Evolutionary conservation across 805 yeast genomes (phyloP), one percentile per base, ranked within the genome.

Genomic region (Saccharomycopsis fermentans): DNA sequence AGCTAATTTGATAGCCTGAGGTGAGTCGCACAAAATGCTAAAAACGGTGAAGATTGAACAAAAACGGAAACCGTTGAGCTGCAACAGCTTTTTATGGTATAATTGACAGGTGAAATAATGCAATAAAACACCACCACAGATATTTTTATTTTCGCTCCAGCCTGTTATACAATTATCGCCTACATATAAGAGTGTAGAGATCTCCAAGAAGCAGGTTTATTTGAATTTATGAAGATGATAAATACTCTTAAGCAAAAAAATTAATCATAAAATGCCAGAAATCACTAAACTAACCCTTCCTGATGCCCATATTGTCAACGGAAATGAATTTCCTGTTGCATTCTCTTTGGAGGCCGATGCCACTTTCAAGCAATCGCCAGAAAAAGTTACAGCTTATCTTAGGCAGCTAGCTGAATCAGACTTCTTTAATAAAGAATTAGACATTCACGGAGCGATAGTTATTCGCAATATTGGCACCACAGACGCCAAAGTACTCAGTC

Each of bases 361-460:
- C 6, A 14, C n/a, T 17, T 26, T 37, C 50, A 27, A 17, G 37
- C 16, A 32, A 19, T 12, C 27, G 14, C 40, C 37, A 16, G 55
- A 53, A 12, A 43, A 56, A 43, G 54, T 59, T 9, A 56, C 55
- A 24, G 48, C 36, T 0, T 63, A 62, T 40, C 56, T 69, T 19
- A 51, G 39, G 16, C 52, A 59, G 9, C 51, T 61, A 11, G 67
- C 70, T 3, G 17, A 54, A 21, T 36, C 54, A 8, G 71, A 70
- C 1, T 65, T 63, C 12, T 68, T 71, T 57, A 63, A 63, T 8
- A 61, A 66, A 9, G 37, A 60, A 16, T 47, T 70, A 26, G 65
- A 59, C 21, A 59, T 62, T 5, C 69, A 69, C 54, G 74, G 73
- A 3, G 71, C 70, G 1, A 56, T 71, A n/a, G 66, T 71, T 14